Percentiles rank a stretch among this genome's conserved stretches.
phyloP scores from a whole-genome alignment of 306 rosid genomes.

The Vicia villosa region DNA sequence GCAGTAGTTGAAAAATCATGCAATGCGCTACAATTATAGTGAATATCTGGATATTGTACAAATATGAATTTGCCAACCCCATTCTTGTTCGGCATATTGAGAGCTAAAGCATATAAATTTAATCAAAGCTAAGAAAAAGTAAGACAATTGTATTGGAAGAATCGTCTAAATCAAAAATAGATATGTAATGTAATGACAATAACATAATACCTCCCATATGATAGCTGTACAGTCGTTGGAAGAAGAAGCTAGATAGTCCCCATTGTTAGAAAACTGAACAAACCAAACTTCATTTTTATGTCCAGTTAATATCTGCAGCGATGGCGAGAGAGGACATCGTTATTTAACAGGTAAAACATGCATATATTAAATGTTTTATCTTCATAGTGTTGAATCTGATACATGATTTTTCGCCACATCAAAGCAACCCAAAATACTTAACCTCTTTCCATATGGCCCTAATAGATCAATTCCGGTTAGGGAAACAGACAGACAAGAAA shows the following conservation, averaged over 20 bases:
- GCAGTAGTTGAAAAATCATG: slow-evolving; percentile 24
- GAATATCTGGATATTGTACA: slow-evolving; percentile 11
- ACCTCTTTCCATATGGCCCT: slow-evolving; percentile 23
- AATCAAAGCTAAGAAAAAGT: slow-evolving; percentile 26
- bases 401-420: not conserved
- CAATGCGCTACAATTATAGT: slow-evolving; percentile 7
- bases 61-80: not conserved
- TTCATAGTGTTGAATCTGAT: slow-evolving; percentile 9
- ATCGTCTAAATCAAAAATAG: slow-evolving; percentile 8
- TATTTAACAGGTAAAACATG: slow-evolving; percentile 18
- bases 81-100: slow-evolving; percentile 12
- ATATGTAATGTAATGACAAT: slow-evolving; percentile 22
- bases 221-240: slow-evolving; percentile 86
- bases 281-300: slow-evolving; percentile 94
- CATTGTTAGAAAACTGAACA: slow-evolving; percentile 88
- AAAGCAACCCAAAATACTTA: slow-evolving; percentile 22
- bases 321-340: slow-evolving; percentile 38
- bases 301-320: slow-evolving; percentile 78
- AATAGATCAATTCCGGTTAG: slow-evolving; percentile 2
- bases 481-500: slow-evolving; percentile 27
- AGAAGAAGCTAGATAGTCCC: slow-evolving; percentile 84
- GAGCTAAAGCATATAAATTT: slow-evolving; percentile 7
- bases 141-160: slow-evolving; percentile 5
- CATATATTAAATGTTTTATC: slow-evolving; percentile 19
- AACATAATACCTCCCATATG: slow-evolving; percentile 79